Evolutionary conservation across 805 yeast species (phyloP).

Genomic region (Candida ulmi): DNA sequence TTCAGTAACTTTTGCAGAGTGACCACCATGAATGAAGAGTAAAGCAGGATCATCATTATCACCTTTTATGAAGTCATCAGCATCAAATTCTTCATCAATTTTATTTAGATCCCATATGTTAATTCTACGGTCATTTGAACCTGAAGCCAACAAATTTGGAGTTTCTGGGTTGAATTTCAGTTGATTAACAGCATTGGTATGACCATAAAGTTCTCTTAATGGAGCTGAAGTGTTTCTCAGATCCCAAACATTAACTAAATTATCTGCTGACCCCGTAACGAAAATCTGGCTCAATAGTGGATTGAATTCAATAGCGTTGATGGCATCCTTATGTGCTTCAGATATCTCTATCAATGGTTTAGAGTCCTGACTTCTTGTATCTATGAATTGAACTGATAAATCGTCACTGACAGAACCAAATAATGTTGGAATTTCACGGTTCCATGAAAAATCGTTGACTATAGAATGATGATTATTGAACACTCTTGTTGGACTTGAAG

Average conservation of each 20-base stretch:
- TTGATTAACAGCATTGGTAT: conserved; percentile 49
- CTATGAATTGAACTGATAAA: conserved; percentile 53
- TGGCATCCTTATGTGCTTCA: conserved; percentile 52
- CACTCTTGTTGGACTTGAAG: conserved; percentile 38
- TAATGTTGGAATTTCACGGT: conserved; percentile 33
- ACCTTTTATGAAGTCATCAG: conserved; percentile 47
- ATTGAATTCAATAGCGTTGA: conserved; percentile 65
- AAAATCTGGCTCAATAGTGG: conserved; percentile 46
- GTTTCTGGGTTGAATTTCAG: conserved; percentile 47
- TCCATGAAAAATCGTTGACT: conserved; percentile 67
- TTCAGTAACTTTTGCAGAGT: conserved; percentile 63
- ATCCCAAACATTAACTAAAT: conserved; percentile 71
- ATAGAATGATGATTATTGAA: conserved; percentile 45
- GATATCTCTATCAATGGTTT: conserved; percentile 36
- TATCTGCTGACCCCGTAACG: conserved; percentile 77
- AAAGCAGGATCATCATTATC: conserved; percentile 71
- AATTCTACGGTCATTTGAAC: conserved; percentile 63
- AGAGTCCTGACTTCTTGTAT: conserved; percentile 36
- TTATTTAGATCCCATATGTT: conserved; percentile 68
- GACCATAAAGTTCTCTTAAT: conserved; percentile 64
- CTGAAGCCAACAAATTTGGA: conserved; percentile 50
- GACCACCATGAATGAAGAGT: conserved; percentile 82
- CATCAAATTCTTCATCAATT: conserved; percentile 51
- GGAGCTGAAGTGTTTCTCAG: conserved; percentile 56
- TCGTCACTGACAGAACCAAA: conserved; percentile 76